A percentile compares a stretch with the other conserved stretches of the same genome.
These are phyloP conservation scores for Ophiocordyceps camponoti-saundersi DNA, from an alignment of 2,329 filamentous ascomycete genomes.

Conservation along the genomic window DNA sequence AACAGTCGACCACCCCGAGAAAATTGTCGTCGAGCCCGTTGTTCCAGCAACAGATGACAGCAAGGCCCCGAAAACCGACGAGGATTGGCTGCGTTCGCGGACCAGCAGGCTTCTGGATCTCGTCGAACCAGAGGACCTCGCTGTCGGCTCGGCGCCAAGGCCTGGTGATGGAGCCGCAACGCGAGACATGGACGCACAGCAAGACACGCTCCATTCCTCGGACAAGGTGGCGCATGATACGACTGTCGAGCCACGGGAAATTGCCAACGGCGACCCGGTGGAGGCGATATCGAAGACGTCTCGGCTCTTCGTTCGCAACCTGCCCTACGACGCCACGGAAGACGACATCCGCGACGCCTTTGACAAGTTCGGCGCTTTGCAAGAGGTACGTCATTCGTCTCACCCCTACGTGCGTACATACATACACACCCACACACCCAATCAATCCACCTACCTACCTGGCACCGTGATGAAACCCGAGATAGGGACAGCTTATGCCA, in stretches of 20 bases:
- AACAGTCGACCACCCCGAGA: constrained; percentile 1
- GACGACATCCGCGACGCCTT: constrained; percentile 63
- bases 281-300: constrained; percentile 54
- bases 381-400: constrained; percentile 57
- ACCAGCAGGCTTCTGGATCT: constrained; percentile 78
- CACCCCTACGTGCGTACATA: neutral
- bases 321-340: constrained; percentile 65
- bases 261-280: constrained; percentile 15
- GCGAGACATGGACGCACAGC: constrained; percentile 7
- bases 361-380: constrained; percentile 51
- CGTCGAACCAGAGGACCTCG: constrained; percentile 52
- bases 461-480: constrained; percentile 77
- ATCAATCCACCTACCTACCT: neutral
- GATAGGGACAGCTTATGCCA: constrained; percentile 99
- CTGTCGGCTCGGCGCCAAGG: constrained; percentile 5
- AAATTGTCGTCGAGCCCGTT: constrained; percentile 3
- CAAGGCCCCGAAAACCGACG: constrained; percentile 35
- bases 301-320: constrained; percentile 75
- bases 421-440: neutral
- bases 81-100: constrained; percentile 80
- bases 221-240: constrained; percentile 8
- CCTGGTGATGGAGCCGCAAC: constrained; percentile 1
- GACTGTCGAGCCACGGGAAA: constrained; percentile 15
- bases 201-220: constrained; percentile 9
- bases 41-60: constrained; percentile 8